Evolutionary conservation across 2,329 filamentous ascomycete species (phyloP).

Genomic region (Leptographium flavum): DNA sequence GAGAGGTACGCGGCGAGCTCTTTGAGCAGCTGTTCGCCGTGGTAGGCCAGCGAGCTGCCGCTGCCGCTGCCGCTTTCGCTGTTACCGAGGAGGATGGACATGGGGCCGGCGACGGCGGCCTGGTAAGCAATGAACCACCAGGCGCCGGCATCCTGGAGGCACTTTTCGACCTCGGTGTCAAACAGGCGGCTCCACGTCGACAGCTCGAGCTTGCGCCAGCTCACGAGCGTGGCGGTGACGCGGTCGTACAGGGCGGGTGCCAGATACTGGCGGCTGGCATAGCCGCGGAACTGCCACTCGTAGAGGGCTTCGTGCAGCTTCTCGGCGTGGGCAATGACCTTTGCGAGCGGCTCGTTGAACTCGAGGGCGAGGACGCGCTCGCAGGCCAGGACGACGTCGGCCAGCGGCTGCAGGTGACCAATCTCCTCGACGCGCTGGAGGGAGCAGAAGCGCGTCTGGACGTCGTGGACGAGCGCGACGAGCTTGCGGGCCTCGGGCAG

Average conservation of each 20-base stretch:
- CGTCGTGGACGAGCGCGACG: constrained; percentile 51
- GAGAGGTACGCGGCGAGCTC: constrained; percentile 69
- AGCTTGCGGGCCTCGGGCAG: constrained; percentile 61
- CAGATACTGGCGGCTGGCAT: constrained; percentile 69
- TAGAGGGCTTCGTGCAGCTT: constrained; percentile 74
- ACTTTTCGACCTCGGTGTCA: constrained; percentile 67
- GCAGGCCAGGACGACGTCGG: constrained; percentile 64
- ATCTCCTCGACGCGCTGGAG: constrained; percentile 55
- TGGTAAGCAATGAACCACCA: constrained; percentile 99
- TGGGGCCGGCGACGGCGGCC: constrained; percentile 63
- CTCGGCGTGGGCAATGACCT: constrained; percentile 74
- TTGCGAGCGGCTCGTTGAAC: constrained; percentile 73
- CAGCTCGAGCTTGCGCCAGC: constrained; percentile 82
- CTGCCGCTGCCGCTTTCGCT: not conserved
- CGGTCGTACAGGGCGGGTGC: constrained; percentile 58
- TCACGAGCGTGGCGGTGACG: constrained; percentile 67
- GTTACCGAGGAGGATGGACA: constrained; percentile 39
- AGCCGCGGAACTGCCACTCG: constrained; percentile 80
- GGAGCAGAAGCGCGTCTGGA: constrained; percentile 57
- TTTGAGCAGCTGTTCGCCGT: constrained; percentile 55
- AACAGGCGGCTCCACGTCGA: constrained; percentile 85
- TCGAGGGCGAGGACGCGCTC: constrained; percentile 60
- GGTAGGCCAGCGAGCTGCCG: constrained; percentile 32
- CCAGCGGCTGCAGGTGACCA: constrained; percentile 58
- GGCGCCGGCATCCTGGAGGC: constrained; percentile 60